Conservation (phyloP, 441 rosid genomes). For the Adansonia madagascariensis region DNA sequence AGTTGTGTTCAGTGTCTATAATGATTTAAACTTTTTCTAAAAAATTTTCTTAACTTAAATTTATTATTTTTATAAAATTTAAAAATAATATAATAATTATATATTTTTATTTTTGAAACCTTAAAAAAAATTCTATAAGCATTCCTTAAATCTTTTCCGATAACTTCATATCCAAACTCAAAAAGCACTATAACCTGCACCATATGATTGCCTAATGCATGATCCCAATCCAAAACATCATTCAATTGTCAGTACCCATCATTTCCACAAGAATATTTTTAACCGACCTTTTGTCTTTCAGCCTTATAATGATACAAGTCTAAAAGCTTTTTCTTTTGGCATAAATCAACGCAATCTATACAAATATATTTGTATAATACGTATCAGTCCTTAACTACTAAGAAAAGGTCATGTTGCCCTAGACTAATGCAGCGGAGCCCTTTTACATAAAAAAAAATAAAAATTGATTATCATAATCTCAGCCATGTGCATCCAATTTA, state of each 20-base stretch:
- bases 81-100: too few relatives aligned
- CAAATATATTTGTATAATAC: neutral
- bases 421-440: slow-evolving; percentile 29
- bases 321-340: neutral
- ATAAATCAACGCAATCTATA: neutral
- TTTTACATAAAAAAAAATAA: slow-evolving; percentile 35
- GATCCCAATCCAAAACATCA: slow-evolving; percentile 37
- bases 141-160: too few relatives aligned
- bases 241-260: slow-evolving; percentile 40
- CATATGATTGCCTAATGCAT: slow-evolving; percentile 44
- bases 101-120: too few relatives aligned
- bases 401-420: slow-evolving; percentile 50
- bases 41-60: too few relatives aligned
- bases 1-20: too few relatives aligned
- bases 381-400: neutral
- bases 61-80: too few relatives aligned
- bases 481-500: slow-evolving; percentile 63
- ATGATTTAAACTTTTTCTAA: too few relatives aligned
- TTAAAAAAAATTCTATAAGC: too few relatives aligned
- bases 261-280: slow-evolving; percentile 26
- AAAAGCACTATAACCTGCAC: slow-evolving; percentile 29
- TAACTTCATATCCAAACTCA: slow-evolving; percentile 29
- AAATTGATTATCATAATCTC: slow-evolving; percentile 40
- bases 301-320: neutral
- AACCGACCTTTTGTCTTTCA: slow-evolving; percentile 10